These are phyloP conservation scores for Trichomonascaceae sp. DNA, from an alignment of 1,139 yeast genomes.

Conservation along the genomic window DNA sequence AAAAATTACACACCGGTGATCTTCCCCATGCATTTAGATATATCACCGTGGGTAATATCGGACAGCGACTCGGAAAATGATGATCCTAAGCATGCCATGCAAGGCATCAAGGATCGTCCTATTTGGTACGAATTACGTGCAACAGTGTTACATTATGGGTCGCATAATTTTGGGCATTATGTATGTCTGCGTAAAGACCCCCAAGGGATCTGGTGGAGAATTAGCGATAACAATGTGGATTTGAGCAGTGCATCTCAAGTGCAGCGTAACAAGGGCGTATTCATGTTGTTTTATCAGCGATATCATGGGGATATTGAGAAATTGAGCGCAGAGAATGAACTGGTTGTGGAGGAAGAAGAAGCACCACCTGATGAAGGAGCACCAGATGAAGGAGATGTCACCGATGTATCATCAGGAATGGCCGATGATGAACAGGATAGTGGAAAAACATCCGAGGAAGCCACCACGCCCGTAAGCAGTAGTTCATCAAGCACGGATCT, in stretches of 20 bases:
- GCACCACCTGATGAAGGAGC: not conserved
- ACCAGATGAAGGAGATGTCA: not conserved
- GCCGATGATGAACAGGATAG: constrained; percentile 2
- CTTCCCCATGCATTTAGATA: constrained; percentile 61
- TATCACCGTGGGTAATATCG: constrained; percentile 64
- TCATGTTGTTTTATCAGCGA: constrained; percentile 81
- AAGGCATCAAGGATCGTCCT: constrained; percentile 12
- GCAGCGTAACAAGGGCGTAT: constrained; percentile 75
- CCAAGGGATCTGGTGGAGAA: constrained; percentile 90
- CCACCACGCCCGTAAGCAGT: not conserved
- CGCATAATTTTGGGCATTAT: constrained; percentile 93
- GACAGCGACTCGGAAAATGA: constrained; percentile 52
- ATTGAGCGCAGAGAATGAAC: not conserved
- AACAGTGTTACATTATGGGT: constrained; percentile 85
- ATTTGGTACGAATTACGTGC: constrained; percentile 61
- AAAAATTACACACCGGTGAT: constrained; percentile 79
- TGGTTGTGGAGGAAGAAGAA: constrained; percentile 1
- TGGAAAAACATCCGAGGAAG: not conserved
- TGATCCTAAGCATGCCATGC: constrained; percentile 74
- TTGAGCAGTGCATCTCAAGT: constrained; percentile 78
- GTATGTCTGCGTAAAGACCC: constrained; percentile 69
- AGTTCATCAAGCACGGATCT: not conserved
- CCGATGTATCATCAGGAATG: not conserved
- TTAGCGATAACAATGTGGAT: constrained; percentile 83
- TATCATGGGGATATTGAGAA: not conserved